Percentiles rank a stretch among this genome's conserved stretches.
Conservation (phyloP, 306 rosid genomes). For the Begonia fuchsioides region DNA sequence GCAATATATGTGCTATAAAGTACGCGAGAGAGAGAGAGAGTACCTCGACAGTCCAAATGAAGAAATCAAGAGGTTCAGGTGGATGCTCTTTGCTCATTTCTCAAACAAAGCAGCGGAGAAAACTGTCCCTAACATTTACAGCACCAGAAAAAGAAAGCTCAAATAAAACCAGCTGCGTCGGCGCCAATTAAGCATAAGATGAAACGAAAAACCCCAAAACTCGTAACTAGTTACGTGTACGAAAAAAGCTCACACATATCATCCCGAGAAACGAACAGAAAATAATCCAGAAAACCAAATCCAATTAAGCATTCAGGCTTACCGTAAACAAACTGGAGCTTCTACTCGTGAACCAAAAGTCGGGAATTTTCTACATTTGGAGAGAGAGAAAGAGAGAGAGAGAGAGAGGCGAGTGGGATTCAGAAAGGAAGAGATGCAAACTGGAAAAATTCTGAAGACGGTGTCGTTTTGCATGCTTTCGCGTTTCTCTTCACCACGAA, state of each 20-base stretch:
- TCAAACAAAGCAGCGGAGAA: conserved; percentile 29
- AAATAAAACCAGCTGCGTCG: not conserved
- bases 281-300: not conserved
- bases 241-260: not conserved
- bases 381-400: conserved; percentile 8
- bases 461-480: conserved; percentile 18
- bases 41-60: conserved; percentile 99
- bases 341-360: conserved; percentile 5
- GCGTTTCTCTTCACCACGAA: conserved; percentile 17
- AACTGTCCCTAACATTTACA: conserved; percentile 22
- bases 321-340: conserved; percentile 20
- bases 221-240: conserved; percentile 3
- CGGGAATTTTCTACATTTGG: conserved; percentile 41
- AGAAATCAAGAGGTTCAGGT: conserved; percentile 99
- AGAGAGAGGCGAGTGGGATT: conserved; percentile 3
- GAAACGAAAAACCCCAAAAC: conserved; percentile 3
- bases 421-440: not conserved
- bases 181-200: too few species aligned
- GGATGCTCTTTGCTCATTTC: conserved; percentile 71
- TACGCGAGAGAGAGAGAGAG: conserved; percentile 2
- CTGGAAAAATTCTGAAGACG: too few species aligned
- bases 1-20: not conserved
- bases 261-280: conserved; percentile 8
- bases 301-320: conserved; percentile 20
- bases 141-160: conserved; percentile 8